Evolutionary conservation across 148 eudicot genomes (phyloP).

Genomic region (Nepenthes gracilis): DNA sequence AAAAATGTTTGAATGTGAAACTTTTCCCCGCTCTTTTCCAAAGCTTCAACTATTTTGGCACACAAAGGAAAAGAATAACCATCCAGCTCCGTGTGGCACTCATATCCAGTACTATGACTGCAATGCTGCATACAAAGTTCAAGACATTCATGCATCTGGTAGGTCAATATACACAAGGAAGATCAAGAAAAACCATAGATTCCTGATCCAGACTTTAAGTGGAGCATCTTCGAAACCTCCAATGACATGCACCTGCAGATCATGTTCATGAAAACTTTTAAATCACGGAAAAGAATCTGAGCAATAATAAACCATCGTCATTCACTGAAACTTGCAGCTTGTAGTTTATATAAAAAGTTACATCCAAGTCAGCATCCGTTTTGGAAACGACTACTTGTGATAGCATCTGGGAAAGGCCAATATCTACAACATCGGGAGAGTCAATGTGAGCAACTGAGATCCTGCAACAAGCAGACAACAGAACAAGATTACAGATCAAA

Average conservation of each 20-base stretch:
- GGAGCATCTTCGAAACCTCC: constrained; percentile 72
- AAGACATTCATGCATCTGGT: constrained; percentile 6
- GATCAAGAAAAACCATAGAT: constrained; percentile 18
- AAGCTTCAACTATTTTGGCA: constrained; percentile 50
- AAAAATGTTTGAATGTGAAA: constrained; percentile 72
- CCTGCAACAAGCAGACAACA: constrained; percentile 26
- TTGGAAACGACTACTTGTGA: constrained; percentile 34
- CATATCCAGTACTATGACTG: constrained; percentile 12
- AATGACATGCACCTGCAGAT: constrained; percentile 81
- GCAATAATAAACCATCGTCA: not conserved
- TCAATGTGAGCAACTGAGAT: constrained; percentile 84
- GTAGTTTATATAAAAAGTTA: constrained; percentile 17
- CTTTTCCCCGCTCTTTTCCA: constrained; percentile 40
- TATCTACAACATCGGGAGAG: constrained; percentile 57
- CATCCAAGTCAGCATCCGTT: constrained; percentile 52
- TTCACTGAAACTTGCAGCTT: not conserved
- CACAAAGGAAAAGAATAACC: constrained; percentile 81
- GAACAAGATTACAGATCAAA: not conserved
- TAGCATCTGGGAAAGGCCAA: constrained; percentile 84
- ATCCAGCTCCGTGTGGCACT: constrained; percentile 8
- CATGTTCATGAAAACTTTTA: constrained; percentile 5
- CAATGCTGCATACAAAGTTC: constrained; percentile 27
- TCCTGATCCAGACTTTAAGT: constrained; percentile 35
- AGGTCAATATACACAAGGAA: constrained; percentile 3
- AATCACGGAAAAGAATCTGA: not conserved